phyloP scores from a whole-genome alignment of 1,284 basidiomycete genomes.

The Trametes polyzona region DNA sequence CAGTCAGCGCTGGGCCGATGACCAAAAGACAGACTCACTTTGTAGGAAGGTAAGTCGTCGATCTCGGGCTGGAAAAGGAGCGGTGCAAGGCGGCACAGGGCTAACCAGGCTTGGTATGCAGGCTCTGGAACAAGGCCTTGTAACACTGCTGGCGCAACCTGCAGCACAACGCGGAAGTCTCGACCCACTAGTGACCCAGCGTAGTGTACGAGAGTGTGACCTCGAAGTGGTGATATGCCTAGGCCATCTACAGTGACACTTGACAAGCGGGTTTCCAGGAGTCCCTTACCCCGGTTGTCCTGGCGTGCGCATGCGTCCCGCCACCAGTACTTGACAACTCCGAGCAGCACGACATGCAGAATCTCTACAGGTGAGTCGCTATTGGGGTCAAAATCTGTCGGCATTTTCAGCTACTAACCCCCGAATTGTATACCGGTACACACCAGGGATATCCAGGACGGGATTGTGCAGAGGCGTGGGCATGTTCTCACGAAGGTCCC shows the following conservation, averaged over 20 bases:
- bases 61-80: conserved; percentile 33
- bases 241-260: conserved; percentile 27
- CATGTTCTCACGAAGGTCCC: not conserved
- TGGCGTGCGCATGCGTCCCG: conserved; percentile 32
- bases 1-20: too few species aligned
- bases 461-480: conserved; percentile 5
- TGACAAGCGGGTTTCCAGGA: conserved; percentile 25
- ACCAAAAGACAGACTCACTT: conserved; percentile 14
- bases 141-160: conserved; percentile 33
- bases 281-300: conserved; percentile 9
- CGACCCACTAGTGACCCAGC: conserved; percentile 32
- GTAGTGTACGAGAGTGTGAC: conserved; percentile 33
- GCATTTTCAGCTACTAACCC: too few species aligned
- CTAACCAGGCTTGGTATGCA: conserved; percentile 28
- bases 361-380: conserved; percentile 38
- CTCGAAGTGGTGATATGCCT: conserved; percentile 19
- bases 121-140: conserved; percentile 24
- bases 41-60: conserved; percentile 19
- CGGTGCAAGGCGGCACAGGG: conserved; percentile 25
- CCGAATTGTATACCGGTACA: too few species aligned
- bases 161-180: conserved; percentile 32
- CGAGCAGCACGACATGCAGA: conserved; percentile 38
- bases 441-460: conserved; percentile 1
- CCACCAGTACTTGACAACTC: conserved; percentile 41
- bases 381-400: conserved; percentile 34